Conservation (phyloP, 805 yeast genomes). For the Wickerhamiella domercqiae region DNA sequence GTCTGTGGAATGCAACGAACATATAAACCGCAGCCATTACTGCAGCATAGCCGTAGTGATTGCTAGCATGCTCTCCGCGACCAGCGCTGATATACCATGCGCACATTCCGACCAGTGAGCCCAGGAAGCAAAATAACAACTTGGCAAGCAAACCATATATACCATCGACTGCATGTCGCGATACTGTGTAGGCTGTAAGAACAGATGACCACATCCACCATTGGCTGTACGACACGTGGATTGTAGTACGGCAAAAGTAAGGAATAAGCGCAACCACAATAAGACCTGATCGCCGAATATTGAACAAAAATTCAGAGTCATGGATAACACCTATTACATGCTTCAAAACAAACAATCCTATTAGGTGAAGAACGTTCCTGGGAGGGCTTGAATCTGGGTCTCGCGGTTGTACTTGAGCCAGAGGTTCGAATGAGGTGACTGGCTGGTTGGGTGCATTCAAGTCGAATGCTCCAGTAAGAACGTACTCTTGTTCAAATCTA, state of each 20-base stretch:
- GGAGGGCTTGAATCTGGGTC: conserved; percentile 24
- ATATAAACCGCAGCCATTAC: conserved; percentile 19
- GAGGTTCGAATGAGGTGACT: conserved; percentile 10
- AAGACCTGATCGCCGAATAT: conserved; percentile 18
- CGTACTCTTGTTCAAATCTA: neutral
- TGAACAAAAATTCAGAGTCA: conserved; percentile 14
- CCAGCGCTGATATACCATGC: conserved; percentile 26
- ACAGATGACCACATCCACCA: conserved; percentile 23
- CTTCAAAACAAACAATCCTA: conserved; percentile 10
- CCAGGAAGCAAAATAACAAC: conserved; percentile 20
- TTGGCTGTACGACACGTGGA: conserved; percentile 13
- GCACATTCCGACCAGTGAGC: conserved; percentile 22
- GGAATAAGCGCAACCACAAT: conserved; percentile 17
- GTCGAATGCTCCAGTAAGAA: neutral
- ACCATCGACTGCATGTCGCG: conserved; percentile 23
- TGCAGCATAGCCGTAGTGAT: conserved; percentile 22
- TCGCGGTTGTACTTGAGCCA: conserved; percentile 14
- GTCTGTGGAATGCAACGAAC: conserved; percentile 20
- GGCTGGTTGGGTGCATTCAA: conserved; percentile 7
- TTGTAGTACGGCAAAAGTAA: conserved; percentile 17
- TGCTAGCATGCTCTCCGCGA: conserved; percentile 19
- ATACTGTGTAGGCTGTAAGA: conserved; percentile 20
- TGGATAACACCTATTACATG: conserved; percentile 1
- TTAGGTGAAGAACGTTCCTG: conserved; percentile 15
- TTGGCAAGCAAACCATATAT: conserved; percentile 19